A percentile compares a stretch with the other conserved stretches of the same genome.
phyloP scores from a whole-genome alignment of 257 asterid species.

The Penstemon newberryi region DNA sequence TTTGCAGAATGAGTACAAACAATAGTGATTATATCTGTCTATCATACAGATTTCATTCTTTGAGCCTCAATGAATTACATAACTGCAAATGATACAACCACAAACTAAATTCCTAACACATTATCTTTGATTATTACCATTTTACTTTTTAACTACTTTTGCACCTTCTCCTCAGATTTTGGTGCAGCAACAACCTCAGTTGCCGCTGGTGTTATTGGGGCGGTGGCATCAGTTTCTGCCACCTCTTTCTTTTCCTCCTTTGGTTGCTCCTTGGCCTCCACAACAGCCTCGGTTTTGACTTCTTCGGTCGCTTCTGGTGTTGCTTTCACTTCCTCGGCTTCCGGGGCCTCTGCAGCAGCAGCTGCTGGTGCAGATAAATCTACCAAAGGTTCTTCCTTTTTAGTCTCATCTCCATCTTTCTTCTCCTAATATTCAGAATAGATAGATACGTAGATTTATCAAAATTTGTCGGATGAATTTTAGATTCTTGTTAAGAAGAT shows the following conservation, averaged over 20 bases:
- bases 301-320: conserved; percentile 22
- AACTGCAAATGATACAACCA: not conserved
- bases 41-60: conserved; percentile 28
- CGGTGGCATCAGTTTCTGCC: conserved; percentile 22
- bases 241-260: conserved; percentile 36
- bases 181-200: conserved; percentile 22
- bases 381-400: conserved; percentile 43
- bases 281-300: conserved; percentile 20
- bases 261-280: conserved; percentile 26
- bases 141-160: too few species aligned
- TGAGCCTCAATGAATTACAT: conserved; percentile 30
- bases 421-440: conserved; percentile 39
- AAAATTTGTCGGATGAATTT: not conserved
- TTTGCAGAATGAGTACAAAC: conserved; percentile 18
- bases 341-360: conserved; percentile 40
- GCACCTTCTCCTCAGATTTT: conserved; percentile 11
- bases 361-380: conserved; percentile 47
- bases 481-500: not conserved
- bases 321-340: conserved; percentile 35
- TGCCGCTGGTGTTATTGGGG: conserved; percentile 17
- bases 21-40: not conserved
- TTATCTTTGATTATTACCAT: not conserved
- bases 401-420: conserved; percentile 39
- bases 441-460: not conserved
- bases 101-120: not conserved